Percentiles rank a stretch among this genome's conserved stretches.
These are phyloP conservation scores for Phalaenopsis hybrid DNA, from an alignment of 116 monocot species.

Conservation along the genomic window DNA sequence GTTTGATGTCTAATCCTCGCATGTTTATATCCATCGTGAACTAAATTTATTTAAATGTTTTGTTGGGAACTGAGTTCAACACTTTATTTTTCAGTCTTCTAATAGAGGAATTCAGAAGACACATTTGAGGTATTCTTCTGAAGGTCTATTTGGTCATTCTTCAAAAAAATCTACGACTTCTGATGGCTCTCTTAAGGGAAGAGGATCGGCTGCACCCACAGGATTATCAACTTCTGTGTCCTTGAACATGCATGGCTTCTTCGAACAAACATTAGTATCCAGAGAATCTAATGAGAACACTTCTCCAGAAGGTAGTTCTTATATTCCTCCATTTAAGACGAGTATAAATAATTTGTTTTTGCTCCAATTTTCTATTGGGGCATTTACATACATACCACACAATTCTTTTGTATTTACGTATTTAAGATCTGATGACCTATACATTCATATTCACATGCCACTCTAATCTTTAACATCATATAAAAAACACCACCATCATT, in stretches of 20 bases:
- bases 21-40: not conserved
- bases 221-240: not conserved
- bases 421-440: no score
- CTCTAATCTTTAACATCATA: no score
- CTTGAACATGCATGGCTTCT: not conserved
- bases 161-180: not conserved
- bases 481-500: no score
- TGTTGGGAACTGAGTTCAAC: not conserved
- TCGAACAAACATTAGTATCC: conserved; percentile 6
- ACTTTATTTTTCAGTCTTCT: conserved; percentile 3
- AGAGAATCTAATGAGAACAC: not conserved
- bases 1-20: no score
- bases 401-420: no score
- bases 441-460: no score
- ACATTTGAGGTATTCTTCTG: not conserved
- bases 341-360: not conserved
- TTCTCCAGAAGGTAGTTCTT: conserved; percentile 6
- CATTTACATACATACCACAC: no score
- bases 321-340: not conserved
- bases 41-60: not conserved
- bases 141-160: not conserved
- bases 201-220: not conserved
- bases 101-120: conserved; percentile 1
- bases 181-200: not conserved
- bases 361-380: not conserved